phyloP scores from a whole-genome alignment of 768 basidiomycete genomes.

The Suillus subluteus region DNA sequence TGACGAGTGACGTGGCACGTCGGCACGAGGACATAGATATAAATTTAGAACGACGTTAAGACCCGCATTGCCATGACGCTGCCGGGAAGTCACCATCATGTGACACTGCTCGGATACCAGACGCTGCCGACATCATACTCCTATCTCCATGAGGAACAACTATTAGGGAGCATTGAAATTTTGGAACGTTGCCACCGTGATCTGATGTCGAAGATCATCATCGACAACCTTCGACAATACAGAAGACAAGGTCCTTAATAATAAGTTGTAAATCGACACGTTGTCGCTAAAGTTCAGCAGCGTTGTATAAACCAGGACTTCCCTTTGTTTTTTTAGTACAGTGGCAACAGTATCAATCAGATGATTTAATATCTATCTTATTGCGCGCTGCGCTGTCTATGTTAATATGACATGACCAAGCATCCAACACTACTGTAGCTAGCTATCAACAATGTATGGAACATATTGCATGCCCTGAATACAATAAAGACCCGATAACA shows the following conservation, averaged over 20 bases:
- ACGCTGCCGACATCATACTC: not conserved
- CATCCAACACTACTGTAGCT: conserved; percentile 14
- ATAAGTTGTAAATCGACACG: not conserved
- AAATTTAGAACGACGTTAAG: too few relatives aligned
- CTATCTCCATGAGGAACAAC: not conserved
- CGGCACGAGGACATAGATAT: too few relatives aligned
- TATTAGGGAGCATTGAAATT: not conserved
- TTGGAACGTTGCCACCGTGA: not conserved
- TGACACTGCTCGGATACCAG: not conserved
- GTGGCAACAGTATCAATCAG: too few relatives aligned
- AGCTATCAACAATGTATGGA: conserved; percentile 18
- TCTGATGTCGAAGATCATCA: not conserved
- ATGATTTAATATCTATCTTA: conserved; percentile 1
- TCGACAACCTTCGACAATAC: not conserved
- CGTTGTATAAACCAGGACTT: not conserved
- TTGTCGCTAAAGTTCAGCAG: not conserved
- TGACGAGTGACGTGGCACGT: too few relatives aligned
- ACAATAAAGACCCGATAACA: conserved; percentile 23
- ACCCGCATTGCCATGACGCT: too few relatives aligned
- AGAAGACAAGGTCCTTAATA: not conserved
- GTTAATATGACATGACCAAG: conserved; percentile 10
- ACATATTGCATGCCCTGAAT: conserved; percentile 10
- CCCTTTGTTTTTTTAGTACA: not conserved
- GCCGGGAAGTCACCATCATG: too few relatives aligned
- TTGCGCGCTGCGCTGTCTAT: conserved; percentile 20